Evolutionary conservation across 768 basidiomycete species (phyloP).

Genomic region (Hortiboletus flavorubellus): DNA sequence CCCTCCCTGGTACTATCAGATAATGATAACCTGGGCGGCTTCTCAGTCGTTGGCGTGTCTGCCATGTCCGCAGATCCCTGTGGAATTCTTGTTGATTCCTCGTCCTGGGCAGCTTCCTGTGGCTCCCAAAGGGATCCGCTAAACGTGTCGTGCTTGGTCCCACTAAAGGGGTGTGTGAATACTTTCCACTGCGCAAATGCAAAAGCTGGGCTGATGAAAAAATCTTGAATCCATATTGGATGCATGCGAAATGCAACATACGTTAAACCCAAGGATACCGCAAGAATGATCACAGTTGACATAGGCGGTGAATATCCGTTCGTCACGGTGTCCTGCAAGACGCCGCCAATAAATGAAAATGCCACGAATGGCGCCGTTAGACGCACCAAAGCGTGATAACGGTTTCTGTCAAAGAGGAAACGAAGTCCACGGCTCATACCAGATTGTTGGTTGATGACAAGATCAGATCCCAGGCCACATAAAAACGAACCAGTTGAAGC

Average conservation of each 20-base stretch:
- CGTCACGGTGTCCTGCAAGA: slow-evolving; percentile 43
- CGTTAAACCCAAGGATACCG: slow-evolving; percentile 53
- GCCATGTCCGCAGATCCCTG: slow-evolving; percentile 9
- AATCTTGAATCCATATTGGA: background rate
- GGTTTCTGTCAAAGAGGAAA: slow-evolving; percentile 60
- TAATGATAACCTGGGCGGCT: slow-evolving; percentile 1
- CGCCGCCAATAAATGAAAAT: background rate
- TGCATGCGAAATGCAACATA: slow-evolving; percentile 32
- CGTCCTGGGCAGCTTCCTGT: slow-evolving; percentile 20
- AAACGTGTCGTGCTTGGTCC: slow-evolving; percentile 20
- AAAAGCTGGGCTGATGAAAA: slow-evolving; percentile 43
- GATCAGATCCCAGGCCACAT: slow-evolving; percentile 51
- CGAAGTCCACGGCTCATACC: slow-evolving; percentile 66
- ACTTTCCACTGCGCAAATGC: slow-evolving; percentile 51
- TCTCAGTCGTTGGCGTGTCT: slow-evolving; percentile 22
- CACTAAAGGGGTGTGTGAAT: slow-evolving; percentile 50
- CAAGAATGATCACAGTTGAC: slow-evolving; percentile 49
- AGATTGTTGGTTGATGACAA: slow-evolving; percentile 51
- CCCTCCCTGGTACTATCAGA: slow-evolving; percentile 8
- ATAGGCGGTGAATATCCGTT: slow-evolving; percentile 50
- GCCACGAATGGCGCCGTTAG: background rate
- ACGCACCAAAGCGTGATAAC: slow-evolving; percentile 52
- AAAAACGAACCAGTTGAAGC: slow-evolving; percentile 64
- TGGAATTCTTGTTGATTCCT: slow-evolving; percentile 17
- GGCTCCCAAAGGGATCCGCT: slow-evolving; percentile 25